Conservation (phyloP, 495 filamentous ascomycete species). For the Xylaria cubensis region DNA sequence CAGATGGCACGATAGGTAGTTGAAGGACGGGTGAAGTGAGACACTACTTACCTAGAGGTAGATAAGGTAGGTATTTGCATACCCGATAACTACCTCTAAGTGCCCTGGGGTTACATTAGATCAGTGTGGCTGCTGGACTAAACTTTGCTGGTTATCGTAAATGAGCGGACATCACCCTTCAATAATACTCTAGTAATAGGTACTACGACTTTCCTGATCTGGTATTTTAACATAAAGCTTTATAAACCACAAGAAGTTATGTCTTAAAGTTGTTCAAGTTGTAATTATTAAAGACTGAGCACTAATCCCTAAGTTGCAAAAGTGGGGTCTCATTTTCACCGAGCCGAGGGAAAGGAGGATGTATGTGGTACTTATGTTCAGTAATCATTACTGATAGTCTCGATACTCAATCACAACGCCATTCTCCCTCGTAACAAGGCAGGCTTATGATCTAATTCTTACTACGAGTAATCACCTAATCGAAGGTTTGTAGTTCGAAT, state of each 20-base stretch:
- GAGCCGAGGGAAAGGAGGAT: not conserved
- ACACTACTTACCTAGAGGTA: not conserved
- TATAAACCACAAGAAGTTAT: not conserved
- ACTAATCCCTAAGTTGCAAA: not conserved
- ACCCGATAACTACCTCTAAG: not conserved
- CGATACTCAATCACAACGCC: not conserved
- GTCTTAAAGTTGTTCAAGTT: not conserved
- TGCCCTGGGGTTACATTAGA: too few species aligned
- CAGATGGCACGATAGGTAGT: constrained; percentile 39
- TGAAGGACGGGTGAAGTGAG: constrained; percentile 12
- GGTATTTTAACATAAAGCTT: not conserved
- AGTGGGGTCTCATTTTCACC: not conserved
- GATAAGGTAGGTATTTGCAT: not conserved
- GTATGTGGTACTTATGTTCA: not conserved
- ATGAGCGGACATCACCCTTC: not conserved
- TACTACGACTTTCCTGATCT: not conserved
- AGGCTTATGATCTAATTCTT: not conserved
- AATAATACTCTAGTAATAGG: not conserved
- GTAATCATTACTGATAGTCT: not conserved
- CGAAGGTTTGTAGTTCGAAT: constrained; percentile 1
- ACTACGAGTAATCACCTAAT: not conserved
- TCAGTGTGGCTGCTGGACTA: not conserved
- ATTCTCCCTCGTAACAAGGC: not conserved
- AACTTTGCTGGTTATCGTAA: not conserved
- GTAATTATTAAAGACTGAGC: not conserved